phyloP scores from a whole-genome alignment of 176 grass and related monocot genomes.

The Melocanna baccifera region DNA sequence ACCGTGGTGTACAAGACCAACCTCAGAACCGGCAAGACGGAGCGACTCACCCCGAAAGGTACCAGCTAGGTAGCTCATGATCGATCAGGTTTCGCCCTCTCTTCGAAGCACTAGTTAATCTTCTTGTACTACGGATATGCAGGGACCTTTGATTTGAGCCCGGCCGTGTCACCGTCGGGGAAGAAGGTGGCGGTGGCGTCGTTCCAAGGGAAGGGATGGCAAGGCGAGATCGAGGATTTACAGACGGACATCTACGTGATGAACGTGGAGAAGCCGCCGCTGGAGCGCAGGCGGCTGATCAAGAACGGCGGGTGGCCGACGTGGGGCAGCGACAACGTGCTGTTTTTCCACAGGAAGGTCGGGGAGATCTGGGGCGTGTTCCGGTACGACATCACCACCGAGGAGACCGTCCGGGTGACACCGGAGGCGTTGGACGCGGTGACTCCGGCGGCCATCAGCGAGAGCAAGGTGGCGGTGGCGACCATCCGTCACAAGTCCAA shows the following conservation, averaged over 20 bases:
- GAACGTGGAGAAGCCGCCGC: constrained; percentile 22
- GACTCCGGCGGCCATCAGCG: constrained; percentile 45
- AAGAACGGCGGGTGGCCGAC: constrained; percentile 39
- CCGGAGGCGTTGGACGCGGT: constrained; percentile 3
- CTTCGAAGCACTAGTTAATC: too few relatives aligned
- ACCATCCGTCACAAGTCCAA: constrained; percentile 30
- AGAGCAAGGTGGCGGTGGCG: constrained; percentile 29
- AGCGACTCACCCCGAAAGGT: constrained; percentile 32
- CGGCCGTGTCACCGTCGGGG: constrained; percentile 36
- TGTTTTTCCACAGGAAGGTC: too few relatives aligned
- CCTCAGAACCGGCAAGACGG: constrained; percentile 20
- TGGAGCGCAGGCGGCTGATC: neutral
- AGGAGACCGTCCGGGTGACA: neutral
- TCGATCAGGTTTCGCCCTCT: too few relatives aligned
- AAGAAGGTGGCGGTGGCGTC: constrained; percentile 39
- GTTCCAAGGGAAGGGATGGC: constrained; percentile 15
- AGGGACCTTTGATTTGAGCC: constrained; percentile 32
- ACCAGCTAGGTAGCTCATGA: too few relatives aligned
- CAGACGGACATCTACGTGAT: constrained; percentile 40
- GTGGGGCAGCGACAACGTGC: constrained; percentile 45
- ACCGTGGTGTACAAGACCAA: constrained; percentile 40
- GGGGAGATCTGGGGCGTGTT: constrained; percentile 43
- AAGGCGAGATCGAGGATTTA: constrained; percentile 38
- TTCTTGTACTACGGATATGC: too few relatives aligned
- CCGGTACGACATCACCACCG: neutral